These are phyloP conservation scores for Sclerotinia trifoliorum DNA, from an alignment of 2,329 filamentous ascomycete genomes.

Conservation along the genomic window DNA sequence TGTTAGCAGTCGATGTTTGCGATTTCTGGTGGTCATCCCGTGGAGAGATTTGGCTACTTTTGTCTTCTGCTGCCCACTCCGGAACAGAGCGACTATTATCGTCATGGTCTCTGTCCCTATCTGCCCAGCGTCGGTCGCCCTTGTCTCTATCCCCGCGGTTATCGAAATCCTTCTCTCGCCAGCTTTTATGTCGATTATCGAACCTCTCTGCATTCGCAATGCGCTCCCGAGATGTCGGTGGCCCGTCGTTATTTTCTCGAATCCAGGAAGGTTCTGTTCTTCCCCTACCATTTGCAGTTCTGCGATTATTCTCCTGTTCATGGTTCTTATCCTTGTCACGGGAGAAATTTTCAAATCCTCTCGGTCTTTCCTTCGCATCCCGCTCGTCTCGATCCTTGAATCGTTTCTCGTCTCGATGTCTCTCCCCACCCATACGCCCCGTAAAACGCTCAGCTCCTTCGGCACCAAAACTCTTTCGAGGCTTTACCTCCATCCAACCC, in stretches of 20 bases:
- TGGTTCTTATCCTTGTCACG: conserved; percentile 52
- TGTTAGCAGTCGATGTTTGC: conserved; percentile 66
- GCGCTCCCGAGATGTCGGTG: conserved; percentile 36
- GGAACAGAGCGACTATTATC: conserved; percentile 45
- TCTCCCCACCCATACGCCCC: conserved; percentile 59
- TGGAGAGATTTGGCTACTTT: conserved; percentile 70
- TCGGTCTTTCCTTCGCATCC: conserved; percentile 50
- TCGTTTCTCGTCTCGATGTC: conserved; percentile 44
- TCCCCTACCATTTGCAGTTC: conserved; percentile 63
- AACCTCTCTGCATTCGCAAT: conserved; percentile 40
- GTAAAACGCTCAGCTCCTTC: conserved; percentile 71
- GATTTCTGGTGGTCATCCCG: conserved; percentile 92
- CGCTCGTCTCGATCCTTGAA: conserved; percentile 55
- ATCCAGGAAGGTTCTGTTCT: conserved; percentile 75
- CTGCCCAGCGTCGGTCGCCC: conserved; percentile 34
- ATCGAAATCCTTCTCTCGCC: conserved; percentile 46
- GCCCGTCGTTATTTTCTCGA: conserved; percentile 46
- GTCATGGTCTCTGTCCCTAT: conserved; percentile 56
- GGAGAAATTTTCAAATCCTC: conserved; percentile 51
- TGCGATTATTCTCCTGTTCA: conserved; percentile 51
- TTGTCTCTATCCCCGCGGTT: conserved; percentile 34
- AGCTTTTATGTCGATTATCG: conserved; percentile 39
- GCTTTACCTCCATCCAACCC: conserved; percentile 72
- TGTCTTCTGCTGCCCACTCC: conserved; percentile 84
- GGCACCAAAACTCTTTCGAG: conserved; percentile 70